These are phyloP conservation scores for Dactylonectria estremocensis DNA, from an alignment of 2,329 filamentous ascomycete genomes.

Conservation along the genomic window DNA sequence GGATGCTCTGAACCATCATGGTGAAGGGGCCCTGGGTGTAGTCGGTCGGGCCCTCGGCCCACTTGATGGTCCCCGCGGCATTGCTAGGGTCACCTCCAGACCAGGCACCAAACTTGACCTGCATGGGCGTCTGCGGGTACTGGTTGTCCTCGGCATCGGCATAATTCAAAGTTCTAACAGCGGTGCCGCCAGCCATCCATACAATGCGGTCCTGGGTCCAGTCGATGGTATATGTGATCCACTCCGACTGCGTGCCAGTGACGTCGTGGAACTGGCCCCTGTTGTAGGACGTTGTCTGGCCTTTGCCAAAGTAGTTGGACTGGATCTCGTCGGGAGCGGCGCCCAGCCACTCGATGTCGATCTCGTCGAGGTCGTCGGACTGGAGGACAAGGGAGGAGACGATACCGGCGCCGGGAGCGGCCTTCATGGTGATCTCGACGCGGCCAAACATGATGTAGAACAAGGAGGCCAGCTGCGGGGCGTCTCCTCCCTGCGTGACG, in stretches of 20 bases:
- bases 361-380: slow-evolving; percentile 94
- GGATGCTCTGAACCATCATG: slow-evolving; percentile 85
- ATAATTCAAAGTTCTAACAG: slow-evolving; percentile 82
- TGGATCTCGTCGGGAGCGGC: slow-evolving; percentile 85
- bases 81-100: slow-evolving; percentile 89
- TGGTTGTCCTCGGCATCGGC: slow-evolving; percentile 78
- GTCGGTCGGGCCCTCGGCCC: slow-evolving; percentile 90
- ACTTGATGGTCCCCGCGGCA: slow-evolving; percentile 84
- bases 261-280: slow-evolving; percentile 84
- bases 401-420: slow-evolving; percentile 90
- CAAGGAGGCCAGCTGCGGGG: slow-evolving; percentile 87
- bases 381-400: slow-evolving; percentile 93
- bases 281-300: slow-evolving; percentile 87
- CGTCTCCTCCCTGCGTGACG: slow-evolving; percentile 82
- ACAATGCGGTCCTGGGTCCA: slow-evolving; percentile 90
- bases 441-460: slow-evolving; percentile 99
- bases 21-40: slow-evolving; percentile 87
- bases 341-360: slow-evolving; percentile 97
- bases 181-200: slow-evolving; percentile 86
- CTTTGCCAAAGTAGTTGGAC: slow-evolving; percentile 97
- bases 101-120: slow-evolving; percentile 93
- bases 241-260: slow-evolving; percentile 79
- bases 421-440: slow-evolving; percentile 87
- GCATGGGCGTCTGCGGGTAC: slow-evolving; percentile 97
- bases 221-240: slow-evolving; percentile 90